These are phyloP conservation scores for Pelargonium fulgidum DNA, from an alignment of 441 rosid species.

Conservation along the genomic window DNA sequence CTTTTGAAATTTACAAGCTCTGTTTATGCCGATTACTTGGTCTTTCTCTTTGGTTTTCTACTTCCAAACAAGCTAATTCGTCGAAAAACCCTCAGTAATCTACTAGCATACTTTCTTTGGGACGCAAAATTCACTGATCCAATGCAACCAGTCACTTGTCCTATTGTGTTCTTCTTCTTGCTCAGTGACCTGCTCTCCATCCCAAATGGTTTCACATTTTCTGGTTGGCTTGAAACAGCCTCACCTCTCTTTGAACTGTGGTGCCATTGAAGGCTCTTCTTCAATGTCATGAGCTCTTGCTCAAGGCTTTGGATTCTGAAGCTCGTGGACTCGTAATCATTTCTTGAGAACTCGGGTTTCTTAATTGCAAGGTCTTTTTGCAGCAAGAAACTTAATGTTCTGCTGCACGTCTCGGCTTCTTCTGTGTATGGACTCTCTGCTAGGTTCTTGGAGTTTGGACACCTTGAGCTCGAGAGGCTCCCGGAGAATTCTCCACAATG, in stretches of 20 bases:
- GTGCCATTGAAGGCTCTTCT: slow-evolving; percentile 45
- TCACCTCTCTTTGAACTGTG: slow-evolving; percentile 30
- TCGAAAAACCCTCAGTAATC: slow-evolving; percentile 37
- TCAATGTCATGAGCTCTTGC: slow-evolving; percentile 52
- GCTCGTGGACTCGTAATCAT: slow-evolving; percentile 62
- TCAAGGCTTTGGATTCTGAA: slow-evolving; percentile 69
- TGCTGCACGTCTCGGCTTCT: slow-evolving; percentile 36
- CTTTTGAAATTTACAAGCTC: neutral
- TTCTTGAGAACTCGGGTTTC: slow-evolving; percentile 32
- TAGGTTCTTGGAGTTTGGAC: slow-evolving; percentile 41
- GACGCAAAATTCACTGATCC: slow-evolving; percentile 54
- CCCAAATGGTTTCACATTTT: slow-evolving; percentile 27
- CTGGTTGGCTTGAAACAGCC: slow-evolving; percentile 24
- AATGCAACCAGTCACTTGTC: slow-evolving; percentile 54
- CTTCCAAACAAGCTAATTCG: slow-evolving; percentile 33
- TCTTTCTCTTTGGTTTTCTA: slow-evolving; percentile 39
- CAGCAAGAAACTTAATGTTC: slow-evolving; percentile 41
- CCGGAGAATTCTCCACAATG: slow-evolving; percentile 47
- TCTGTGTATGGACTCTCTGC: slow-evolving; percentile 47
- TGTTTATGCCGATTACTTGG: slow-evolving; percentile 16
- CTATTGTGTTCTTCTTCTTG: slow-evolving; percentile 49
- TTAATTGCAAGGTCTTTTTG: slow-evolving; percentile 35
- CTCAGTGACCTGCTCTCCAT: slow-evolving; percentile 42
- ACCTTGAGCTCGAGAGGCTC: slow-evolving; percentile 51
- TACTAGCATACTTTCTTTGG: slow-evolving; percentile 48